phyloP scores from a whole-genome alignment of 495 filamentous ascomycete genomes.

The Podospora bellae-mahoneyi region DNA sequence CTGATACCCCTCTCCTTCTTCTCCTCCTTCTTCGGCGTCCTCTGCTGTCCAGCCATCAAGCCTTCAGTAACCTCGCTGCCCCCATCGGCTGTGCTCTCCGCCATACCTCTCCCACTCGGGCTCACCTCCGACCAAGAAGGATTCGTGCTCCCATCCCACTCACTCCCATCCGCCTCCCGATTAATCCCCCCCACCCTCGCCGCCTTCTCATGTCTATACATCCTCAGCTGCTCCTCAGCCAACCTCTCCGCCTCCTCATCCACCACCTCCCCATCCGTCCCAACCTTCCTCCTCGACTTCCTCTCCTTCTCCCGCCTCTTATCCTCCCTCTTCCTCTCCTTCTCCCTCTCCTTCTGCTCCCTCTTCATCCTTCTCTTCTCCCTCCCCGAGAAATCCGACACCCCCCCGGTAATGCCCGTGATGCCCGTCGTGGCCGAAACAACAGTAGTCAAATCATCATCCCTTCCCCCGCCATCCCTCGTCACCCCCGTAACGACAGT shows the following conservation, averaged over 20 bases:
- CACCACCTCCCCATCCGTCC: conserved; percentile 42
- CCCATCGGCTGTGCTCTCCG: conserved; percentile 45
- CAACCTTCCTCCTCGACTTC: conserved; percentile 39
- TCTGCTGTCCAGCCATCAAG: conserved; percentile 45
- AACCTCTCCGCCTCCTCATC: conserved; percentile 67
- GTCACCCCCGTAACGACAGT: conserved; percentile 25
- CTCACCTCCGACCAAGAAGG: conserved; percentile 43
- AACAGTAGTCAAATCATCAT: conserved; percentile 36
- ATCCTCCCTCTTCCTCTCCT: conserved; percentile 44
- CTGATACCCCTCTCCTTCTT: conserved; percentile 44
- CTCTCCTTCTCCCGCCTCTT: conserved; percentile 45
- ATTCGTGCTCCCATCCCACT: conserved; percentile 62
- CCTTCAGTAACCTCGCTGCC: conserved; percentile 58
- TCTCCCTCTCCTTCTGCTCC: conserved; percentile 49
- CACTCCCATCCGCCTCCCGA: conserved; percentile 66
- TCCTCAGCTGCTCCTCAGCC: conserved; percentile 55
- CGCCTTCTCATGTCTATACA: conserved; percentile 79
- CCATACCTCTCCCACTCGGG: conserved; percentile 22
- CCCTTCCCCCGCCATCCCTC: conserved; percentile 28
- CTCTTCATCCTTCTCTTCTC: conserved; percentile 47
- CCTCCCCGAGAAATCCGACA: conserved; percentile 44
- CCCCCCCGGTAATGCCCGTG: conserved; percentile 48
- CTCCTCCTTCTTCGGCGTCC: conserved; percentile 42
- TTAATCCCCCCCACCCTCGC: conserved; percentile 86
- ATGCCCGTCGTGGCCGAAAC: conserved; percentile 42